These are phyloP conservation scores for Candida alai DNA, from an alignment of 805 yeast species.

Conservation along the genomic window DNA sequence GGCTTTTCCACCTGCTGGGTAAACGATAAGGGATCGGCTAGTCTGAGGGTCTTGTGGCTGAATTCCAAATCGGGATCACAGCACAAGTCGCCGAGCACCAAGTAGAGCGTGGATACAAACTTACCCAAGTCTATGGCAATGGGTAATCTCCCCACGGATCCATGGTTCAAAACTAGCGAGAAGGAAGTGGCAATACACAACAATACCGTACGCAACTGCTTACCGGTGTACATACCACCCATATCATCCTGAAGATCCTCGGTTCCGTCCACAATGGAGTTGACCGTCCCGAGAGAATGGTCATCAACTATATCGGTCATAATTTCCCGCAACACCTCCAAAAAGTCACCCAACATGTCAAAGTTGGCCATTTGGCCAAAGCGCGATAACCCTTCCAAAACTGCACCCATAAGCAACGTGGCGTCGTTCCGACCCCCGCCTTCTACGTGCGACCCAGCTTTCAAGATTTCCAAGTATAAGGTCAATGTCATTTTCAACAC, in stretches of 20 bases:
- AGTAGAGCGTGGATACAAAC: conserved; percentile 73
- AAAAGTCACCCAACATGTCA: conserved; percentile 87
- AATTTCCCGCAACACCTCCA: conserved; percentile 84
- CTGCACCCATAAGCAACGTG: conserved; percentile 64
- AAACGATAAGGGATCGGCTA: conserved; percentile 67
- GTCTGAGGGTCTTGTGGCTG: conserved; percentile 73
- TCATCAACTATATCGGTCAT: conserved; percentile 50
- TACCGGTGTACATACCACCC: conserved; percentile 29
- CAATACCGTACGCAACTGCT: conserved; percentile 66
- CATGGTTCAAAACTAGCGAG: conserved; percentile 74
- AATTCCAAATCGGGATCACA: conserved; percentile 83
- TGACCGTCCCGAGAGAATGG: conserved; percentile 23
- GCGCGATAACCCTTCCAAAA: conserved; percentile 85
- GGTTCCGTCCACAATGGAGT: conserved; percentile 7
- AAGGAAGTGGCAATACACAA: conserved; percentile 88
- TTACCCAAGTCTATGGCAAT: conserved; percentile 67
- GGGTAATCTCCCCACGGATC: conserved; percentile 53
- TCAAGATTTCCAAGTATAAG: conserved; percentile 74
- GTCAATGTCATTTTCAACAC: conserved; percentile 69
- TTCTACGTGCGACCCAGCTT: conserved; percentile 30
- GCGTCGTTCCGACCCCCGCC: conserved; percentile 46
- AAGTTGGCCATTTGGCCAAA: conserved; percentile 92
- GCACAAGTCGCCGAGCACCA: conserved; percentile 61
- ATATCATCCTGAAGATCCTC: conserved; percentile 20
- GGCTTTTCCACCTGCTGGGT: conserved; percentile 47